Conservation (phyloP, 2,329 filamentous ascomycete species). For the Elsinoe ampelina region DNA sequence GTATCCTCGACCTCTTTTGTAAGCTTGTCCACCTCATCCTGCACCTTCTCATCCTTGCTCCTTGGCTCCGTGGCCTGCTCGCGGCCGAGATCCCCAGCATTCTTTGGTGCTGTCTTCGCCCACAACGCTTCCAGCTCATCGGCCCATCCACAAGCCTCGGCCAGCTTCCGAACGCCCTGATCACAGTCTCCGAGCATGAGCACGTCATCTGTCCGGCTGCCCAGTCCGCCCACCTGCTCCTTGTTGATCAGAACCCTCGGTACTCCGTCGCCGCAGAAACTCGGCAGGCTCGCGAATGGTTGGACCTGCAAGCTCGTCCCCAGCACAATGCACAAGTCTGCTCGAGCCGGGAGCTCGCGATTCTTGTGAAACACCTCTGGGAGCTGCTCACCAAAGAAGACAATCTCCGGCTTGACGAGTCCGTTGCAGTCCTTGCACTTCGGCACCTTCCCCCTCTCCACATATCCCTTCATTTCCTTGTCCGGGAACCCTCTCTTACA, state of each 20-base stretch:
- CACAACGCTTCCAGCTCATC: slow-evolving; percentile 73
- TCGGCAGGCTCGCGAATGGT: slow-evolving; percentile 76
- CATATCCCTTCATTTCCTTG: slow-evolving; percentile 61
- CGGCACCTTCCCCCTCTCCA: slow-evolving; percentile 60
- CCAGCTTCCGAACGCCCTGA: slow-evolving; percentile 65
- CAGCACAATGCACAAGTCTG: slow-evolving; percentile 75
- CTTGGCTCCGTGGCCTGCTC: slow-evolving; percentile 16
- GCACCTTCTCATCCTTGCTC: slow-evolving; percentile 46
- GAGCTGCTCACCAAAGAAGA: slow-evolving; percentile 78
- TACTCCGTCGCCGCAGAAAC: slow-evolving; percentile 48
- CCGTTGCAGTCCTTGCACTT: slow-evolving; percentile 63
- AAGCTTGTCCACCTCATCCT: slow-evolving; percentile 50
- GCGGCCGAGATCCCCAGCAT: slow-evolving; percentile 29
- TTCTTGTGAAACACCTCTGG: slow-evolving; percentile 57
- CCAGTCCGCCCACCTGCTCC: slow-evolving; percentile 71
- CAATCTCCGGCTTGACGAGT: slow-evolving; percentile 86
- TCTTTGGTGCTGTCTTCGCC: slow-evolving; percentile 54
- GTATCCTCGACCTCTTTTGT: slow-evolving; percentile 50
- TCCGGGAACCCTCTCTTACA: slow-evolving; percentile 66
- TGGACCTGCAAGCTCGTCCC: slow-evolving; percentile 83
- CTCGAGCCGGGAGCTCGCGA: slow-evolving; percentile 45
- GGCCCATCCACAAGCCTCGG: slow-evolving; percentile 72
- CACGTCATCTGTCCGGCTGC: slow-evolving; percentile 73
- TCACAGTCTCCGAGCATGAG: slow-evolving; percentile 77
- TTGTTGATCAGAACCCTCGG: slow-evolving; percentile 83